These are phyloP conservation scores for Rhizophagus sp. DNA, from an alignment of 192 early-diverging fungal species.

Conservation along the genomic window DNA sequence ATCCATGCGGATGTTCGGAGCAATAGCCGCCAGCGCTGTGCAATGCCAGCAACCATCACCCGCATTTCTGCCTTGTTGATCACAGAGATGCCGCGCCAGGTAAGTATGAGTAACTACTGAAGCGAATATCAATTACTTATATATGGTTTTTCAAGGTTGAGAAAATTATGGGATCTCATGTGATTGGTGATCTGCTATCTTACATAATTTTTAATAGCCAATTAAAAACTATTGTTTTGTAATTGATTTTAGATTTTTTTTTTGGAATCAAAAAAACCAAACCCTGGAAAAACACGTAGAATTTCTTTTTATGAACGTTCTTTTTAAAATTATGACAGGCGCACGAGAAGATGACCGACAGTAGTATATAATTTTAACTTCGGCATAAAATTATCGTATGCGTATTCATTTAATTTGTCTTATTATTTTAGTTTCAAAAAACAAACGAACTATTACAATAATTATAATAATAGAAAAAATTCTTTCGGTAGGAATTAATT, in stretches of 20 bases:
- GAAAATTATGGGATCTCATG: constrained; percentile 8
- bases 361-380: background rate
- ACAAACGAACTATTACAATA: constrained; percentile 3
- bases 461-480: constrained; percentile 19
- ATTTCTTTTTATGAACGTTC: background rate
- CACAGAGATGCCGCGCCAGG: constrained; percentile 9
- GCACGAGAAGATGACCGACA: constrained; percentile 12
- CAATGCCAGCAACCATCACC: constrained; percentile 19
- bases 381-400: too few species aligned
- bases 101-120: background rate
- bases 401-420: background rate
- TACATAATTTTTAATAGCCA: background rate
- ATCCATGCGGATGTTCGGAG: constrained; percentile 12
- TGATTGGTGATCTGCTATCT: background rate
- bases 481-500: constrained; percentile 9
- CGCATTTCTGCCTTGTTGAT: constrained; percentile 11
- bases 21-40: constrained; percentile 18
- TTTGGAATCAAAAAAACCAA: too few species aligned
- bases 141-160: background rate
- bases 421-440: constrained; percentile 13
- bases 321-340: constrained; percentile 15
- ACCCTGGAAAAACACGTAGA: background rate
- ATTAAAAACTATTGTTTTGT: background rate
- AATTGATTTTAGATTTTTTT: background rate
- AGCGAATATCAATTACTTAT: background rate